Base-by-base conservation (phyloP, 73 alveolate genomes). In the Halteria grandinella region DNA sequence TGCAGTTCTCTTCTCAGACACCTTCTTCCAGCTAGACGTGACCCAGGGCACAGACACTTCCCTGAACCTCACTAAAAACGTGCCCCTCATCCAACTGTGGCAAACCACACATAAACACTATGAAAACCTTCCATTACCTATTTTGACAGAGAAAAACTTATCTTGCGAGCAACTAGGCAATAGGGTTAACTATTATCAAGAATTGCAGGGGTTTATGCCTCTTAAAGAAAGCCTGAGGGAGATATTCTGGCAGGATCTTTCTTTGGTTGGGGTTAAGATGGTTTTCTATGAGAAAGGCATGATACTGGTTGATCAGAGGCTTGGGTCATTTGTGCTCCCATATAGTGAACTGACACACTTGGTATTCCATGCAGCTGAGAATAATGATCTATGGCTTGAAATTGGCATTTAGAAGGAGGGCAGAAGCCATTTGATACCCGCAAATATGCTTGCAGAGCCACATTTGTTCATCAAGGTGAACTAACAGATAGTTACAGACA, bases 1-100 rank as follows among this genome's bases (percentile, higher is more conserved):
- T 0, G 54, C 85, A 14, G 72, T 86, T 17, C 18, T 55, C 14
- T 86, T 24, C 43, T 82, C 85, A 23, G 94, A 86, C 39, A 41
- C 89, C 8, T 86, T 80, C 86, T 55, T 63, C 58, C 18, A 37
- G 17, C 40, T 48, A 23, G 75, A 64, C 12, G n/a, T n/a, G n/a
- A n/a, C n/a, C n/a, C n/a, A n/a, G n/a, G n/a, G n/a, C n/a, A 60
- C 36, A 25, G 59, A 79, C 25, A 41, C 60, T 27, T 27, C 60
- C 7, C 15, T 72, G 20, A 58, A 58, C 49, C 36, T 86, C 43
- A 79, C 94, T 17, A 60, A 48, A 55, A 64, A 70, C 44, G 74
- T 80, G 33, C 91, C 91, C 12, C 43, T 31, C 14, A 27, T 82
- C 0, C 54, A 34, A 34, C n/a, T 0, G 17, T 71, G 51, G 70